Evolutionary conservation across 2,329 filamentous ascomycete species (phyloP), one percentile per base, ranked within the genome.

Genomic region (Alternaria triticina): DNA sequence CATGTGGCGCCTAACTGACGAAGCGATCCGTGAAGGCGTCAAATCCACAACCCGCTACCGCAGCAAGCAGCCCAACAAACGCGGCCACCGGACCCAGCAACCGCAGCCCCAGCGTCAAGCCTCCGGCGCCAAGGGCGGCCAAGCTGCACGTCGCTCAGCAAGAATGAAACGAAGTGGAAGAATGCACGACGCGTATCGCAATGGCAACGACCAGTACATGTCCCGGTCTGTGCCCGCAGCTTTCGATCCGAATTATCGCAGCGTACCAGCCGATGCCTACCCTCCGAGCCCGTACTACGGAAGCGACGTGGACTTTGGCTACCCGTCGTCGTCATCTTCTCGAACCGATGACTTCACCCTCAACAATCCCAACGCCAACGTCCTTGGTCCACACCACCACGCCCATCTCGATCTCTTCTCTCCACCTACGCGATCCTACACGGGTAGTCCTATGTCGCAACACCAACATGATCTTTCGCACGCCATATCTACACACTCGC

Each of bases 1-100:
- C 52, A 88, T 91, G 78, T 98, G 95, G 95, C 86, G 89, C 46
- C 83, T 98, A 25, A 89, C 90, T 36, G 83, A 88, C 1, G 89
- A 90, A 78, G 92, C 93, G 0, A 82, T 93, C 30, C 80, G 81
- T 20, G 82, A 90, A 23, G 92, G 92, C 25, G 91, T 97, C 54
- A 89, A 94, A 79, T 95, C 93, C 62, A 98, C 95, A 1, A 97
- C 95, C 0, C 81, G 83, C 40, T 85, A 84, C 68, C 81, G 83
- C 64, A 74, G 67, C 64, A 84, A 85, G 71, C 76, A 80, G 30
- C 80, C 82, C 33, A 82, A 83, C 69, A 83, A 82, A 68, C 82
- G 81, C 30, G 68, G 66, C 15, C 59, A 71, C n/a, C 69, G 71
- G n/a, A 68, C 66, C 8, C 64, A 71, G 1, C 65, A 74, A 12